phyloP scores from a whole-genome alignment of 2,329 filamentous ascomycete genomes.

The Talaromyces amestolkiae region DNA sequence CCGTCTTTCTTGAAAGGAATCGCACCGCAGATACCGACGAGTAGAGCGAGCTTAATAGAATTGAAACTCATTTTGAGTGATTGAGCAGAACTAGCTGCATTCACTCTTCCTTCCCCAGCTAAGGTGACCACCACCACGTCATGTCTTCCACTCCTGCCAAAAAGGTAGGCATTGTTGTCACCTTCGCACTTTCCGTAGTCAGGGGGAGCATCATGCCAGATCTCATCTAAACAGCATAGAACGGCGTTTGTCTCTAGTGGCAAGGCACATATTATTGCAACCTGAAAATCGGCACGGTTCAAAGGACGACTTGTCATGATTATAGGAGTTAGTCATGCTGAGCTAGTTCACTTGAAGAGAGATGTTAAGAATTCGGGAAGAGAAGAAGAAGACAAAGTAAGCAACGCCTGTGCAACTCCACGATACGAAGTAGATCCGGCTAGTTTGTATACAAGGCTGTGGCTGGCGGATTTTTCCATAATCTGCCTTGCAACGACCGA shows the following conservation, averaged over 20 bases:
- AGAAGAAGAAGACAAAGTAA: neutral
- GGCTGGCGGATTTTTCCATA: neutral
- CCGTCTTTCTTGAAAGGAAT: conserved; percentile 26
- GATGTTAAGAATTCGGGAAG: neutral
- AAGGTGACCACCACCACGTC: conserved; percentile 33
- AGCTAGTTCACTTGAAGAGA: neutral
- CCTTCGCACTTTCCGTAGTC: conserved; percentile 26
- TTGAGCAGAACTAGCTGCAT: conserved; percentile 27
- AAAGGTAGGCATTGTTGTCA: conserved; percentile 32
- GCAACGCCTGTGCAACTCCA: neutral
- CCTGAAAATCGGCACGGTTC: conserved; percentile 27
- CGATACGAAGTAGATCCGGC: no score
- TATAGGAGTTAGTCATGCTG: neutral
- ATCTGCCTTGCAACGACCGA: conserved; percentile 1
- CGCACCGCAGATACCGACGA: conserved; percentile 45
- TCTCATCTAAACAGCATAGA: conserved; percentile 28
- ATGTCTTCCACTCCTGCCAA: conserved; percentile 28
- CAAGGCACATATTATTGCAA: conserved; percentile 40
- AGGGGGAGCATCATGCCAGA: conserved; percentile 26
- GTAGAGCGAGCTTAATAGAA: conserved; percentile 33
- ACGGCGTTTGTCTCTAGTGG: conserved; percentile 33
- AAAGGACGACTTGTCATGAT: conserved; percentile 4
- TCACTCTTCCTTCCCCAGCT: conserved; percentile 30
- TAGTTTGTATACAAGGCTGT: neutral
- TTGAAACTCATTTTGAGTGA: conserved; percentile 32